Evolutionary conservation across 2,329 filamentous ascomycete genomes (phyloP).

Genomic region (Fusarium sp.): DNA sequence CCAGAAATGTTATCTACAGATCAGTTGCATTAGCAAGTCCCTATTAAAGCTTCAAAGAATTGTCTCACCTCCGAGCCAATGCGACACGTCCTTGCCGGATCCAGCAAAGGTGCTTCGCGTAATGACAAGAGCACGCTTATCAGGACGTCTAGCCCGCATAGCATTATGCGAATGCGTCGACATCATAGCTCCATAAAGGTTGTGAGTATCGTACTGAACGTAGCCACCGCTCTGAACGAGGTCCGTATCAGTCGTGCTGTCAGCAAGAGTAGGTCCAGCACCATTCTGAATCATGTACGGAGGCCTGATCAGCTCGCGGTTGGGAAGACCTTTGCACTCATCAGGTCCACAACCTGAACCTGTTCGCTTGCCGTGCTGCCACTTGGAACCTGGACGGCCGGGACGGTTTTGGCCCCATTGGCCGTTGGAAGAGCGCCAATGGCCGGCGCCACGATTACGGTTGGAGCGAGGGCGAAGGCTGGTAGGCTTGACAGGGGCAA

Average conservation of each 20-base stretch:
- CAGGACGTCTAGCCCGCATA: conserved; percentile 74
- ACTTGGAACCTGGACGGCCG: conserved; percentile 12
- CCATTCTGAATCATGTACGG: conserved; percentile 45
- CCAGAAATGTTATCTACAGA: conserved; percentile 49
- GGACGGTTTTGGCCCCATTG: conserved; percentile 31
- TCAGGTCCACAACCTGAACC: conserved; percentile 38
- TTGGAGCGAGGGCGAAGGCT: neutral
- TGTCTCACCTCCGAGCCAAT: conserved; percentile 66
- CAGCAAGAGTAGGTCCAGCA: conserved; percentile 40
- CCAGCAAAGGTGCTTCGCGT: conserved; percentile 83
- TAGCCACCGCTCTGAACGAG: conserved; percentile 38
- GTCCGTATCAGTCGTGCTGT: conserved; percentile 42
- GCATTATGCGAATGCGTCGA: conserved; percentile 71
- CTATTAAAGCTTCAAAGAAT: no score
- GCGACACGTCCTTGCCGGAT: conserved; percentile 72
- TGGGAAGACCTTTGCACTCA: conserved; percentile 43
- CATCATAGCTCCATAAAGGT: conserved; percentile 84
- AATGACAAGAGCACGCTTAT: conserved; percentile 76
- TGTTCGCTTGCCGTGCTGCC: conserved; percentile 38
- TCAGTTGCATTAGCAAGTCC: neutral
- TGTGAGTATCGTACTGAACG: conserved; percentile 72
- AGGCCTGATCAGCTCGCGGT: conserved; percentile 39
- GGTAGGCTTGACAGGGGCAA: neutral
- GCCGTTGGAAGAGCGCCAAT: conserved; percentile 24
- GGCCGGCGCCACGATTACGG: conserved; percentile 17